Conservation (phyloP, 805 yeast genomes). For the Zygotorulaspora danielsina region DNA sequence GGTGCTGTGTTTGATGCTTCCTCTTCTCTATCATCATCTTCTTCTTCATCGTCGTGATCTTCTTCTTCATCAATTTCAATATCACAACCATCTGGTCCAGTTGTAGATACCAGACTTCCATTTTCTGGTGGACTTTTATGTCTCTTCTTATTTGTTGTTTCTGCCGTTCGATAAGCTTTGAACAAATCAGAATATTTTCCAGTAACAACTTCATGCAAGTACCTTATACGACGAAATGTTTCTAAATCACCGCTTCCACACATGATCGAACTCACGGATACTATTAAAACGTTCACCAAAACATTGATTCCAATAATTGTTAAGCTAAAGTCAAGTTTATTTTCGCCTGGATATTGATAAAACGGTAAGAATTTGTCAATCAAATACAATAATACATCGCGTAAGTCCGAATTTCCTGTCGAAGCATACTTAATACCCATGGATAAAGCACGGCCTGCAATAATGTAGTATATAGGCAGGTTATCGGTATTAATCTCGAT, state of each 20-base stretch:
- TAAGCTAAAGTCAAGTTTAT: conserved; percentile 54
- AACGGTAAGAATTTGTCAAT: conserved; percentile 32
- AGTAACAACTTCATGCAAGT: conserved; percentile 55
- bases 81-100: conserved; percentile 5
- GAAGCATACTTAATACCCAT: conserved; percentile 78
- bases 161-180: not conserved
- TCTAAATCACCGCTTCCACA: conserved; percentile 90
- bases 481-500: conserved; percentile 52
- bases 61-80: conserved; percentile 9
- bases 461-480: conserved; percentile 55
- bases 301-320: conserved; percentile 48
- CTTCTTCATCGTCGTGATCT: conserved; percentile 3
- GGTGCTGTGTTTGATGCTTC: conserved; percentile 2
- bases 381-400: conserved; percentile 40
- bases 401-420: conserved; percentile 49
- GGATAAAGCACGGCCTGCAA: conserved; percentile 73
- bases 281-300: conserved; percentile 53
- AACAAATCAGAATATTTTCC: conserved; percentile 34
- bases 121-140: not conserved
- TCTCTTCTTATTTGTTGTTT: conserved; percentile 1
- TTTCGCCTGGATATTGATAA: conserved; percentile 37
- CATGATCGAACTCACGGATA: conserved; percentile 70
- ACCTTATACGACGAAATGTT: conserved; percentile 66
- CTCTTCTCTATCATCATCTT: conserved; percentile 3
- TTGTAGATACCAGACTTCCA: conserved; percentile 1